These are phyloP conservation scores for Rhodotorula babjevae DNA, from an alignment of 768 basidiomycete genomes.

Conservation along the genomic window DNA sequence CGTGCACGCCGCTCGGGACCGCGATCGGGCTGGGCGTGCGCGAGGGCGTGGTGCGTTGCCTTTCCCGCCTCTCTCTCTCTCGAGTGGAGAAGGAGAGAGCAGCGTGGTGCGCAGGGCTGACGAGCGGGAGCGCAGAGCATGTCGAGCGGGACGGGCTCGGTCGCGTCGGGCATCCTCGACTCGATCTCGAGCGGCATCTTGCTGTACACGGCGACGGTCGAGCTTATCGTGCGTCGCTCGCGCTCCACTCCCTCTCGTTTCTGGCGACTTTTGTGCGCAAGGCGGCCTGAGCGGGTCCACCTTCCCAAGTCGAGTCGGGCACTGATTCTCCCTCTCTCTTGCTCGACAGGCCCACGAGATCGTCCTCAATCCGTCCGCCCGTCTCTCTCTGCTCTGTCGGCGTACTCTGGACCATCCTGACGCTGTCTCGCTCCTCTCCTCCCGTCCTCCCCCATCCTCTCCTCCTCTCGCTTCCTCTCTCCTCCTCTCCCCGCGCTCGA, in stretches of 20 bases:
- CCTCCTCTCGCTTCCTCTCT: too few species aligned
- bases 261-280: too few species aligned
- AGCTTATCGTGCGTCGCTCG: conserved; percentile 5
- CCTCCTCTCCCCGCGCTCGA: background rate
- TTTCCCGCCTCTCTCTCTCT: background rate
- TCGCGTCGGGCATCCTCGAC: conserved; percentile 41
- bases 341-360: conserved; percentile 38
- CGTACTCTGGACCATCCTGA: too few species aligned
- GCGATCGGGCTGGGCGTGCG: conserved; percentile 39
- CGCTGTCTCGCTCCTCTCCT: too few species aligned
- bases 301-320: conserved; percentile 15
- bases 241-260: too few species aligned
- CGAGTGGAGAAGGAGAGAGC: background rate
- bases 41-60: conserved; percentile 30
- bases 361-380: conserved; percentile 23
- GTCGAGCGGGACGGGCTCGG: conserved; percentile 21
- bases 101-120: too few species aligned
- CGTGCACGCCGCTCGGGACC: conserved; percentile 43
- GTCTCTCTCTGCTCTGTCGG: background rate
- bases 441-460: background rate
- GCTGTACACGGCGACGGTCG: conserved; percentile 39
- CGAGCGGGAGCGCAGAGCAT: conserved; percentile 4
- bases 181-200: conserved; percentile 41
- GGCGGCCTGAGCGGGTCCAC: too few species aligned
- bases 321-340: too few species aligned